phyloP scores from a whole-genome alignment of 768 basidiomycete genomes.

The Phaeolepiota aurea region DNA sequence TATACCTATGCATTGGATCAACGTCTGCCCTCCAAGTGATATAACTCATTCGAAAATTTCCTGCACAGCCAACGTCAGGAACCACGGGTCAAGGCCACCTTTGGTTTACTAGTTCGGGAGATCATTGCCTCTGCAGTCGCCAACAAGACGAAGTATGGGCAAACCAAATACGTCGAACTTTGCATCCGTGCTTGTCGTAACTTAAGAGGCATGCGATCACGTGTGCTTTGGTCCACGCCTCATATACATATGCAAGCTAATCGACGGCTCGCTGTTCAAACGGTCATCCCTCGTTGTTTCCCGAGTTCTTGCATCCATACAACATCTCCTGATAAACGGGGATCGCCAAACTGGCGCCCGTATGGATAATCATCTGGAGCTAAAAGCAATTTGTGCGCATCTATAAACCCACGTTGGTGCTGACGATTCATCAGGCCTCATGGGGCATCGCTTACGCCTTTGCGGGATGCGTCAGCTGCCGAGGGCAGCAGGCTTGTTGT shows the following conservation, averaged over 20 bases:
- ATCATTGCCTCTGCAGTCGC: no score
- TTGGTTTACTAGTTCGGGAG: no score
- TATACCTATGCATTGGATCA: no score
- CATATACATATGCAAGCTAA: slow-evolving; percentile 50
- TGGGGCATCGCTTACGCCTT: slow-evolving; percentile 38
- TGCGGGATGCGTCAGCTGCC: slow-evolving; percentile 52
- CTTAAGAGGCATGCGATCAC: no score
- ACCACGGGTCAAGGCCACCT: no score
- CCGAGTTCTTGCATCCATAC: slow-evolving; percentile 85
- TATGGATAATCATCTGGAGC: slow-evolving; percentile 67
- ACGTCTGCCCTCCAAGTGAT: no score
- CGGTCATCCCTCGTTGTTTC: slow-evolving; percentile 88
- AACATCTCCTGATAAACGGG: slow-evolving; percentile 67
- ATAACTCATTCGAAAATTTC: no score
- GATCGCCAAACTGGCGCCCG: slow-evolving; percentile 70
- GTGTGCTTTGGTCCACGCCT: no score
- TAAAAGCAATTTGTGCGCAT: slow-evolving; percentile 41
- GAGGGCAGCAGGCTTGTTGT: slow-evolving; percentile 69
- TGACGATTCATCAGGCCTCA: slow-evolving; percentile 31
- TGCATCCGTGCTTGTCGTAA: no score
- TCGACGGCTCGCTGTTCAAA: slow-evolving; percentile 71
- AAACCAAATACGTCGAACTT: no score
- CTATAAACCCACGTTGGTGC: background rate
- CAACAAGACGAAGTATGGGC: no score
- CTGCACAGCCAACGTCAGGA: no score